These are phyloP conservation scores for Dothistroma septosporum DNA, from an alignment of 2,329 filamentous ascomycete genomes.

Conservation along the genomic window DNA sequence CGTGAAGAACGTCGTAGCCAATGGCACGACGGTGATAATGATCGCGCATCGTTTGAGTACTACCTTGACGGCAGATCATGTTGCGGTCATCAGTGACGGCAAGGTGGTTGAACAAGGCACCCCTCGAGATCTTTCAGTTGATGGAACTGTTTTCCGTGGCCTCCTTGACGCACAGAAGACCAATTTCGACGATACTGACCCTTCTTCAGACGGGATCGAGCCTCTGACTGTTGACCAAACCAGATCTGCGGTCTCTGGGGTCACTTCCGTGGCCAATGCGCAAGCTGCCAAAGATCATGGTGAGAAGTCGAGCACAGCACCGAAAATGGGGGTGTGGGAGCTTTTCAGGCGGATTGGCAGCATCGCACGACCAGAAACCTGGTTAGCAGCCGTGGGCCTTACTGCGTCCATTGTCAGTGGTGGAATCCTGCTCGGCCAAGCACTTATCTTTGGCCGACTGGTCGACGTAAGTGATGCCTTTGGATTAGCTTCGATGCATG, in stretches of 20 bases:
- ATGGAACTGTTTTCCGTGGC: slow-evolving; percentile 26
- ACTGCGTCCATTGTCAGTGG: slow-evolving; percentile 45
- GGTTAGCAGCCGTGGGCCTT: slow-evolving; percentile 41
- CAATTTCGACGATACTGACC: slow-evolving; percentile 9
- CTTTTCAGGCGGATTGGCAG: slow-evolving; percentile 14
- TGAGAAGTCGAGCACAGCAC: background rate
- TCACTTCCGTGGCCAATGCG: background rate
- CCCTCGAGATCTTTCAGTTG: slow-evolving; percentile 53
- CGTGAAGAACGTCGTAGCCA: slow-evolving; percentile 39
- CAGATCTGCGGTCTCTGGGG: slow-evolving; percentile 4
- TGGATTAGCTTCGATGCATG: background rate
- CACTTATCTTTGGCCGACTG: slow-evolving; percentile 54
- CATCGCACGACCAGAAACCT: slow-evolving; percentile 35
- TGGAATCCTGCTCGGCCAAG: slow-evolving; percentile 56
- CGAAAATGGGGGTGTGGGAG: slow-evolving; percentile 13
- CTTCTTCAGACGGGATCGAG: slow-evolving; percentile 4
- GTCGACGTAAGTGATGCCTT: slow-evolving; percentile 29
- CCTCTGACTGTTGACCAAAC: slow-evolving; percentile 1
- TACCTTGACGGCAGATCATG: slow-evolving; percentile 73
- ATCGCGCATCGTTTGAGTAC: slow-evolving; percentile 75
- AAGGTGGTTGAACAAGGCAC: slow-evolving; percentile 59
- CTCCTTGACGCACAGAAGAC: slow-evolving; percentile 29
- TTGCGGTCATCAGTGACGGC: slow-evolving; percentile 69
- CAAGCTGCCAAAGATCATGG: background rate
- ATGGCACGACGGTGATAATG: slow-evolving; percentile 60